phyloP scores from a whole-genome alignment of 139 green algal genomes.

The Picochlorum sp. region DNA sequence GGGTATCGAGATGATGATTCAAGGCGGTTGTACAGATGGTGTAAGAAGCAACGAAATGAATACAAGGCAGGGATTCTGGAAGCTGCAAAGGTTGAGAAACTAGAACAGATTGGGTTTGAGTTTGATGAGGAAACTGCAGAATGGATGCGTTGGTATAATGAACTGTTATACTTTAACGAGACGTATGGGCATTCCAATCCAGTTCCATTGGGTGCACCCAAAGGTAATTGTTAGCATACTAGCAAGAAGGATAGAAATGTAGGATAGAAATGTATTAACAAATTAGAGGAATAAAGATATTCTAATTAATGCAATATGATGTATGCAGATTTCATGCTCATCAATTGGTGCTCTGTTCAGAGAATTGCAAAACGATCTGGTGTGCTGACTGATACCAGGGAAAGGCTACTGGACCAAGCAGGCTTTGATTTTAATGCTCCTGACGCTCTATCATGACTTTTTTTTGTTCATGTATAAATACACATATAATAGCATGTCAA shows the following conservation, averaged over 20 bases:
- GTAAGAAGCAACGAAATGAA: slow-evolving; percentile 37
- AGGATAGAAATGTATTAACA: no score
- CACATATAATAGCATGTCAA: background rate
- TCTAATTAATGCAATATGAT: background rate
- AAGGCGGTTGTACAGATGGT: slow-evolving; percentile 41
- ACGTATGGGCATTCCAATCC: slow-evolving; percentile 36
- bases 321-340: slow-evolving; percentile 32
- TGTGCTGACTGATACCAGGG: slow-evolving; percentile 23
- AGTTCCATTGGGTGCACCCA: slow-evolving; percentile 13
- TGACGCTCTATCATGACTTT: slow-evolving; percentile 51
- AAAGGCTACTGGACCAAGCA: slow-evolving; percentile 30
- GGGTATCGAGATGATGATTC: slow-evolving; percentile 46
- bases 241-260: no score
- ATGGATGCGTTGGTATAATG: slow-evolving; percentile 52
- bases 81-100: background rate
- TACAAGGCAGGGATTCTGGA: slow-evolving; percentile 15
- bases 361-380: slow-evolving; percentile 39
- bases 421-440: slow-evolving; percentile 62
- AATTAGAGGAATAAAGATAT: no score
- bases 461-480: slow-evolving; percentile 4
- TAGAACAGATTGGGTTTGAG: slow-evolving; percentile 43
- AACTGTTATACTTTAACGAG: slow-evolving; percentile 31
- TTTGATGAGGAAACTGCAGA: slow-evolving; percentile 52
- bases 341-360: slow-evolving; percentile 62
- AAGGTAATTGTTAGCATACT: background rate